Conservation (phyloP, 768 basidiomycete genomes). For the Boletus subparvulus region DNA sequence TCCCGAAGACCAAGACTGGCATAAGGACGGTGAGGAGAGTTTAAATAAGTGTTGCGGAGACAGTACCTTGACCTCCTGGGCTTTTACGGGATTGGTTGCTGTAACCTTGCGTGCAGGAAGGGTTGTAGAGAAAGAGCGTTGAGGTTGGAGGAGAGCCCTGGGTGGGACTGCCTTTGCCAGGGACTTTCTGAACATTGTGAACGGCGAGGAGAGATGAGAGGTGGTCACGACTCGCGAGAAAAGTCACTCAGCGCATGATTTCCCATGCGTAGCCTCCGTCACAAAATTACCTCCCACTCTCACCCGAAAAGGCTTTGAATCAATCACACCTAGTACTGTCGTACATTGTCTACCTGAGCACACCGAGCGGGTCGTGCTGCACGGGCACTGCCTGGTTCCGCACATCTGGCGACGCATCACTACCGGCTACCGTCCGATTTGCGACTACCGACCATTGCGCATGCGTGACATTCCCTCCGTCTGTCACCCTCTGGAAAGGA, state of each 20-base stretch:
- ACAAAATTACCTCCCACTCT: neutral
- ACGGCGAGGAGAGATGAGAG: constrained; percentile 9
- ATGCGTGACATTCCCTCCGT: constrained; percentile 5
- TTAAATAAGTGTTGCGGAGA: constrained; percentile 7
- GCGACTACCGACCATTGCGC: constrained; percentile 1
- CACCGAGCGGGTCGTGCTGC: constrained; percentile 33
- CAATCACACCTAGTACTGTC: neutral
- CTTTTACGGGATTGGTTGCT: constrained; percentile 73
- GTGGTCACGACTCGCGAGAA: constrained; percentile 14
- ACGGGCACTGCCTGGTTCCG: constrained; percentile 6
- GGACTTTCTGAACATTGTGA: constrained; percentile 64
- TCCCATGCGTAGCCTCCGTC: constrained; percentile 18
- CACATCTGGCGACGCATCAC: constrained; percentile 7
- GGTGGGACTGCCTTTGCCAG: constrained; percentile 37
- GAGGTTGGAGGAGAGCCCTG: constrained; percentile 48
- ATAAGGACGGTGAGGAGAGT: constrained; percentile 4
- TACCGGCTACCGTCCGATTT: constrained; percentile 1
- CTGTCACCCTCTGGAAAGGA: constrained; percentile 28
- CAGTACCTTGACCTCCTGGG: constrained; percentile 75
- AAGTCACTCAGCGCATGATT: constrained; percentile 17
- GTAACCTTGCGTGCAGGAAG: constrained; percentile 58
- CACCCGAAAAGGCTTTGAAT: neutral
- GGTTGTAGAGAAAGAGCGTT: constrained; percentile 67
- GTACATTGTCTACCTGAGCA: constrained; percentile 20
- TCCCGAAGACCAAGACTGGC: constrained; percentile 73